Evolutionary conservation across 129 eudicot genomes (phyloP), one percentile per base, ranked within the genome.

Genomic region (Rutidosis leptorrhynchoides): DNA sequence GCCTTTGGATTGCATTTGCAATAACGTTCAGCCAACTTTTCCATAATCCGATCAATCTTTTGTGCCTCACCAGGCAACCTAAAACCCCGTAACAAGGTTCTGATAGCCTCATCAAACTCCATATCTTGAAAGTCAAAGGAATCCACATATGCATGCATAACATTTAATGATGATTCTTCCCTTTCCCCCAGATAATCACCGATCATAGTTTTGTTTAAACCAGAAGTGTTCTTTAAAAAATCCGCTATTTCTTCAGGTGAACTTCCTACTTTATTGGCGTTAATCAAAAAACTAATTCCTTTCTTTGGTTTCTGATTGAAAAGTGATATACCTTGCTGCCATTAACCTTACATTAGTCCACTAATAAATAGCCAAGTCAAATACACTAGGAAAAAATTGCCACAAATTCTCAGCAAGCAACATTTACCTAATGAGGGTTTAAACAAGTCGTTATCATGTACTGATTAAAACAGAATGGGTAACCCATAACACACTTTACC

Each of bases 61-160:
- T 93, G 98, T 73, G 96, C 96, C 83, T 93, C 98, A 28, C 98
- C 96, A 62, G 98, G 98, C 77, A 93, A 70, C 69, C 98, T 82
- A 69, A 93, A 93, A 28, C 96, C 96, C 73, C 80, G 83, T 56
- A 85, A 66, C 61, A 88, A 85, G 68, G 64, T 75, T 80, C 95
- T 80, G 17, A 93, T 88, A 22, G 96, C 95, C 78, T 88, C 98
- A 64, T 93, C 96, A 67, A 93, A 87, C 78, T 88, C 81, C 92
- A 77, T 82, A 15, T 72, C 87, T 73, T 82, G 92, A 58, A 93
- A 85, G 20, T 93, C 95, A 74, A 88, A 88, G 21, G 98, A 88
- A 71, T 93, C 96, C 59, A 93, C 84, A 69, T 86, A 86, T 28
- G 90, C 95, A 72, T 88, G 96, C 96, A 93, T 93, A 48, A 93